Base-by-base conservation (phyloP, 1,284 basidiomycete genomes). In the Cutaneotrichosporon cutaneum region DNA sequence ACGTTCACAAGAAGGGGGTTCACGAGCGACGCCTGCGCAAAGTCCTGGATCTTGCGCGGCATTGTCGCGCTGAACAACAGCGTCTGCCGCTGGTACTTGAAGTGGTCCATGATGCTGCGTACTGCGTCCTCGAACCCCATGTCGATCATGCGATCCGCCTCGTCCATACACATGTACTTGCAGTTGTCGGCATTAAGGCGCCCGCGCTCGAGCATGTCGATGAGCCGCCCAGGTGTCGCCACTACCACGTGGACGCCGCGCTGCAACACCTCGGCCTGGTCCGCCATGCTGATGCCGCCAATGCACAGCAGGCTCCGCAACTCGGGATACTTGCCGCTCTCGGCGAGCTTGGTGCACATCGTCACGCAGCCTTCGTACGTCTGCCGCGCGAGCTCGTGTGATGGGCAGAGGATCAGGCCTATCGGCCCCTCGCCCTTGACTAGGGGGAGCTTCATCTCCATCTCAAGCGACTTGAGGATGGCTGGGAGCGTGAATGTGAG, bases 121-220 rank as follows among this genome's bases (percentile, higher is more conserved):
- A 99, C 94, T 72, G 99, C 95, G 61, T 99, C 96, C 78, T 99
- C 96, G 72, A 99, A 99, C 0, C 95, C 96, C 78, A 98, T 85
- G 74, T 99, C 96, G 67, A 99, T 95, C 96, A 99, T 99, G 56
- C 96, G 84, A 80, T 99, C 96, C 0, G 96, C 96, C 81, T 99
- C 96, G 80, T 99, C 96, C 87, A 99, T 92, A 75, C 94, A 98
- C 5, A 99, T 82, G 77, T 89, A 98, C 80, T 90, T 92, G 86
- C 92, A 94, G 69, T 89, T 89, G 63, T 92, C 89, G 69, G 98
- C 89, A 2, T 88, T 92, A 72, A 99, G 90, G 67, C 88, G 85
- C 75, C 87, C 90, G 83, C 96, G 97, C 79, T 95, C 92, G 63
- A 85, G 81, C 61, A 84, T 83, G 72, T 85, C 84, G 67, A 85